phyloP scores from a whole-genome alignment of 768 basidiomycete species.

The Boletus reticulatus region DNA sequence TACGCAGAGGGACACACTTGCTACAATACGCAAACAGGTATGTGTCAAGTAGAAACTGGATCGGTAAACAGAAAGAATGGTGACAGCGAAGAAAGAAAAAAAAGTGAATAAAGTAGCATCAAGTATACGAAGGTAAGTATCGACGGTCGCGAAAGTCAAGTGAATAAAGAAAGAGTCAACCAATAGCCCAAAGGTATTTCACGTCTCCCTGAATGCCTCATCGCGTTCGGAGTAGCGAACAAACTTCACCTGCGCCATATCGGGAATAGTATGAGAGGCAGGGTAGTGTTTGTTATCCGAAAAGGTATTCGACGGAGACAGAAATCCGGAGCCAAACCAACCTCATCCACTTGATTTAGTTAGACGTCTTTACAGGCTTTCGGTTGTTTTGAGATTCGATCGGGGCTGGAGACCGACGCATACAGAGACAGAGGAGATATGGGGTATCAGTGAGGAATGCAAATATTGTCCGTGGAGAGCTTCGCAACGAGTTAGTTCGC shows the following conservation, averaged over 20 bases:
- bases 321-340: conserved; percentile 44
- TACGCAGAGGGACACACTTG: conserved; percentile 22
- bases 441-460: conserved; percentile 31
- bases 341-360: conserved; percentile 42
- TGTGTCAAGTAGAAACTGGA: conserved; percentile 33
- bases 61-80: conserved; percentile 33
- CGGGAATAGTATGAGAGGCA: conserved; percentile 3
- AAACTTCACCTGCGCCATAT: conserved; percentile 7
- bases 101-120: conserved; percentile 31
- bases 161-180: conserved; percentile 57
- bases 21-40: conserved; percentile 20
- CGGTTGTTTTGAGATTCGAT: conserved; percentile 32
- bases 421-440: conserved; percentile 23
- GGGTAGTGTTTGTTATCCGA: conserved; percentile 7
- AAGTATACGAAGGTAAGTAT: conserved; percentile 26
- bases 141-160: conserved; percentile 35
- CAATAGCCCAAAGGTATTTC: conserved; percentile 54
- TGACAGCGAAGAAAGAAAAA: conserved; percentile 21
- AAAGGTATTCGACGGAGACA: conserved; percentile 8
- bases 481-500: conserved; percentile 17
- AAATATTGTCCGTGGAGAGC: conserved; percentile 28
- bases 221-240: background rate
- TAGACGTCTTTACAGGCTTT: conserved; percentile 32
- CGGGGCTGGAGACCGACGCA: conserved; percentile 21
- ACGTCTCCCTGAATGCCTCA: conserved; percentile 15